Evolutionary conservation across 2,329 filamentous ascomycete genomes (phyloP).

Genomic region (Pseudocercospora cruenta): DNA sequence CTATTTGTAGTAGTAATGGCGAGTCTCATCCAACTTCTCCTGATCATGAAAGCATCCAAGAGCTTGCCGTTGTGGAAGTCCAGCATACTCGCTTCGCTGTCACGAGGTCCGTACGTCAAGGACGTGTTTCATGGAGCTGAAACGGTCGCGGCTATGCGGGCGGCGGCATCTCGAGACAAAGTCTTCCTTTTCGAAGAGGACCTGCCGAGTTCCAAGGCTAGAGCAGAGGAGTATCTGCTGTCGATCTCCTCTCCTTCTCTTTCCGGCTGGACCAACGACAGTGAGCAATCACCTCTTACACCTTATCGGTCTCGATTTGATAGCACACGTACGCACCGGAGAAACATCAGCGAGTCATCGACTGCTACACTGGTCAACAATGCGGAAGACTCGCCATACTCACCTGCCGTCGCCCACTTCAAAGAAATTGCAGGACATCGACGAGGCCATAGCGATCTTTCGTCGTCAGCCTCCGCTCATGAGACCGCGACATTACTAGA

Average conservation of each 20-base stretch:
- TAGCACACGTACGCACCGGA: background rate
- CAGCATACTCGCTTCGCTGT: conserved; percentile 14
- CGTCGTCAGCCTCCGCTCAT: background rate
- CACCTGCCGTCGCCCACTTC: background rate
- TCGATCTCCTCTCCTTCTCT: background rate
- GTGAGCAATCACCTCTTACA: background rate
- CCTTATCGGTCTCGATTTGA: background rate
- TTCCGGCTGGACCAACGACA: background rate
- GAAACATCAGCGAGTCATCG: background rate
- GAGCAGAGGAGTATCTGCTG: background rate
- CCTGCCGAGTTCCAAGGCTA: background rate
- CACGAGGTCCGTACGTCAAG: background rate
- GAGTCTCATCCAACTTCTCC: conserved; percentile 5
- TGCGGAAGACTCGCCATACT: background rate
- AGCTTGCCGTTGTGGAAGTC: conserved; percentile 22
- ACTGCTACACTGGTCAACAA: background rate
- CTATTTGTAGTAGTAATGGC: conserved; percentile 6
- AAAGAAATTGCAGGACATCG: background rate
- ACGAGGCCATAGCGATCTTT: background rate
- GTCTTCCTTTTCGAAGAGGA: background rate
- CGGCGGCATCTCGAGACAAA: background rate
- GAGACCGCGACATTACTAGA: background rate
- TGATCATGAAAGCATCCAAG: conserved; percentile 6
- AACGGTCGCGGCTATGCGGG: background rate
- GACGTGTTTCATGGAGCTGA: conserved; percentile 1